Conservation (phyloP, 805 yeast species). For the Metschnikowia drakensbergensis region DNA sequence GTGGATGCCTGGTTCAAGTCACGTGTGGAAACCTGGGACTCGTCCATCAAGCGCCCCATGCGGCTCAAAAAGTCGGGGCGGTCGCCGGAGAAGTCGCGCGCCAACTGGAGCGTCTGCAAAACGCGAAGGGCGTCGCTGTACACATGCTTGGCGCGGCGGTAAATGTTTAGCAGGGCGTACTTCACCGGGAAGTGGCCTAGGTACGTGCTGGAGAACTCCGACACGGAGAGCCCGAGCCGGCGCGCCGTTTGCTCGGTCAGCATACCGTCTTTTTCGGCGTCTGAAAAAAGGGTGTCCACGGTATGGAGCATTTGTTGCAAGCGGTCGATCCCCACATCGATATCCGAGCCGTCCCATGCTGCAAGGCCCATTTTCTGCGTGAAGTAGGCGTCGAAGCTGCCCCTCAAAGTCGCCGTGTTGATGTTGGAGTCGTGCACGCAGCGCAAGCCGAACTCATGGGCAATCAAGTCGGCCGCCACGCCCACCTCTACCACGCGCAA, state of each 20-base stretch:
- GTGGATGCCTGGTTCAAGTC: slow-evolving; percentile 48
- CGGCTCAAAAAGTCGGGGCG: slow-evolving; percentile 33
- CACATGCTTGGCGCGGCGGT: slow-evolving; percentile 60
- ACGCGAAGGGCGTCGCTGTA: slow-evolving; percentile 60
- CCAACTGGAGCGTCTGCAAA: slow-evolving; percentile 42
- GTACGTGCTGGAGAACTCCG: slow-evolving; percentile 33
- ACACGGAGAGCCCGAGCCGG: slow-evolving; percentile 38
- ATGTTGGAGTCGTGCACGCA: slow-evolving; percentile 49
- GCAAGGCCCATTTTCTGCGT: slow-evolving; percentile 25
- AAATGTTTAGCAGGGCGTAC: slow-evolving; percentile 51
- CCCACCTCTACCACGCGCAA: slow-evolving; percentile 70
- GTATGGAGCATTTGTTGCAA: slow-evolving; percentile 40
- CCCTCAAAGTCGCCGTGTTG: slow-evolving; percentile 57
- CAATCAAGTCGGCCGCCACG: slow-evolving; percentile 60
- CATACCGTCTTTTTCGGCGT: slow-evolving; percentile 42
- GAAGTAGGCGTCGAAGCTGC: slow-evolving; percentile 54
- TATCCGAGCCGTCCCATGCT: slow-evolving; percentile 45
- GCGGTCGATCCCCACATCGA: slow-evolving; percentile 39
- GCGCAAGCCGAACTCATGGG: slow-evolving; percentile 41
- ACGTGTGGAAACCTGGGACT: slow-evolving; percentile 53
- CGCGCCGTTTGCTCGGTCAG: slow-evolving; percentile 46
- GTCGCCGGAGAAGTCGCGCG: slow-evolving; percentile 24
- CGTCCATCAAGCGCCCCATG: slow-evolving; percentile 57
- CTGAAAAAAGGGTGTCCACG: slow-evolving; percentile 40
- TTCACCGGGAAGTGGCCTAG: slow-evolving; percentile 54